Base-by-base conservation (phyloP, 1,139 yeast genomes). In the Saccharomyces pastorianus region DNA sequence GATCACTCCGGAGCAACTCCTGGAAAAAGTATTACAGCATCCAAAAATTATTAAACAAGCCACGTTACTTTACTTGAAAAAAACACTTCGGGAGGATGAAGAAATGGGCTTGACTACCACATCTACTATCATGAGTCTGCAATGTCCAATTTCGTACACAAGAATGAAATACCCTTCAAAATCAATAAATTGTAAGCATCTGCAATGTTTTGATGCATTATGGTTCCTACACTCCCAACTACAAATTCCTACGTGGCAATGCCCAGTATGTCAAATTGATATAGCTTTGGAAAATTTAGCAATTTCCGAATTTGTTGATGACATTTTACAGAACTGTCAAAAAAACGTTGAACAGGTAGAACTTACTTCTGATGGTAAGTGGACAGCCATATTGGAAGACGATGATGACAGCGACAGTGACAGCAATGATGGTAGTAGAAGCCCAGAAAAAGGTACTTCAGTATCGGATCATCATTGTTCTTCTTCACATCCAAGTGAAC, bases 121-220 rank as follows among this genome's bases (percentile, higher is more conserved):
- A 20, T 76, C 81, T 1, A 78, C 83, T n/a, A 73, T 77, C 1
- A 70, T 85, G 50, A 76, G 85, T 20, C 70, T 86, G 52, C 76
- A 76, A 55, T 85, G 89, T 64, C 91, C 93, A 0, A 71, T 85
- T 13, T 79, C 88, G 0, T 82, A 78, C 59, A 74, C 78, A n/a
- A 73, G 83, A 57, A 81, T 86, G 77, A 73, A 73, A 55, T 71
- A 75, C 56, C 93, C 95, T 0, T 79, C 78, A 1, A 80, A 81
- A 60, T 79, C 88, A 2, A 71, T 75, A 0, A 73, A 71, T 54
- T 86, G 93, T 68, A 72, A 77, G 44, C 95, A 86, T 66, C 68
- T 83, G n/a, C 84, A 81, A 61, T 85, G 93, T 62, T 85, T 85
- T 68, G 95, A 86, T 69, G 84, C 83, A 0, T 66, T 74, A 28